phyloP scores from a whole-genome alignment of 805 yeast species.

The Candida nanaspora region DNA sequence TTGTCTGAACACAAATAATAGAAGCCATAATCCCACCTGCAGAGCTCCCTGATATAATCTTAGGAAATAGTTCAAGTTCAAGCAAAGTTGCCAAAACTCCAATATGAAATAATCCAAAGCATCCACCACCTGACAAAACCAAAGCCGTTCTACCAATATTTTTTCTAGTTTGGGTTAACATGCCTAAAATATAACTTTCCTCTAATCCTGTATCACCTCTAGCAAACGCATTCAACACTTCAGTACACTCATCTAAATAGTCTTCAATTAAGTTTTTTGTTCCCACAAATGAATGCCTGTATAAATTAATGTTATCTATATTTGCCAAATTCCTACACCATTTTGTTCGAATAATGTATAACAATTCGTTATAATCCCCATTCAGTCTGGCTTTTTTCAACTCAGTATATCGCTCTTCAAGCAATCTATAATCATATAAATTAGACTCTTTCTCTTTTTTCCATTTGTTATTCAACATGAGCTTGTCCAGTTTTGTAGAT shows the following conservation, averaged over 20 bases:
- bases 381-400: slow-evolving; percentile 51
- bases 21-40: slow-evolving; percentile 96
- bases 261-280: slow-evolving; percentile 81
- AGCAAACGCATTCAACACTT: slow-evolving; percentile 33
- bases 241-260: slow-evolving; percentile 70
- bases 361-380: slow-evolving; percentile 51
- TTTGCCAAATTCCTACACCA: slow-evolving; percentile 84
- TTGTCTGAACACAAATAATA: slow-evolving; percentile 72
- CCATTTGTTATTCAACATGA: slow-evolving; percentile 67
- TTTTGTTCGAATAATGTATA: slow-evolving; percentile 74
- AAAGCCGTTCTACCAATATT: slow-evolving; percentile 92
- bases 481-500: slow-evolving; percentile 55
- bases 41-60: slow-evolving; percentile 87
- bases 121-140: slow-evolving; percentile 93
- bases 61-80: slow-evolving; percentile 71
- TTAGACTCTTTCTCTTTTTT: slow-evolving; percentile 51
- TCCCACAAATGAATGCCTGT: slow-evolving; percentile 74
- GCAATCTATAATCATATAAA: slow-evolving; percentile 67
- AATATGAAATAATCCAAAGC: slow-evolving; percentile 86
- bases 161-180: slow-evolving; percentile 79
- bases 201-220: slow-evolving; percentile 40
- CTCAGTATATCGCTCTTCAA: slow-evolving; percentile 44
- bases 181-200: slow-evolving; percentile 64
- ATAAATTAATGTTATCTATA: slow-evolving; percentile 75
- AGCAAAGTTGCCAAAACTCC: slow-evolving; percentile 82